Evolutionary conservation across 441 rosid species (phyloP), one percentile per base, ranked within the genome.

Genomic region (Kokia cookei): DNA sequence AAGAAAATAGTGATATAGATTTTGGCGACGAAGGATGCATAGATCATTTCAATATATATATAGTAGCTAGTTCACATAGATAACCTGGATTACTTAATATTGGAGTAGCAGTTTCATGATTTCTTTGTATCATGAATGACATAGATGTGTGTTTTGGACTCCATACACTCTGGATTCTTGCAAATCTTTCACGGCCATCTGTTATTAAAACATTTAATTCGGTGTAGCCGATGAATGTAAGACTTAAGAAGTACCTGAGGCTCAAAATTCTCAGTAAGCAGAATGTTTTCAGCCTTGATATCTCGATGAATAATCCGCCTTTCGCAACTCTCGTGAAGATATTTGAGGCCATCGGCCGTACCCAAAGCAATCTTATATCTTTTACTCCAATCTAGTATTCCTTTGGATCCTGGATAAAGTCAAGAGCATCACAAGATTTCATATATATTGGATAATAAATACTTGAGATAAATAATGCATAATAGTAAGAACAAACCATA

Each of bases 221-320:
- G 5, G 50, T 51, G 60, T 63, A 45, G 8, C 69, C n/a, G 63
- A 14, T 10, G 53, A 42, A 3, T 37, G 17, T 47, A 51, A 73
- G 74, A 73, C 72, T 66, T 27, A 65, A 73, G 65, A 75, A 57
- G 68, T 89, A 90, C 96, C 93, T 94, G 97, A 65, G 98, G 92
- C 82, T 85, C 92, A 75, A 86, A 94, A 80, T 92, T 89, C 59
- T 91, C 90, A 0, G 97, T 86, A 63, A 94, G 96, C 65, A 94
- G 93, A 79, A 94, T 92, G 74, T 94, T 92, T 73, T 94, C 99
- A 2, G 89, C 91, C 85, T 94, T 94, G 73, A 94, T 94, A 78
- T 94, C 98, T 80, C 98, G 80, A 74, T 92, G 98, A 78, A 94
- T 94, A 84, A 94, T 92, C 77, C 97, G 77, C 82, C 82, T 92